Evolutionary conservation across 768 basidiomycete genomes (phyloP), one percentile per base, ranked within the genome.

Genomic region (Cystofilobasidium macerans): DNA sequence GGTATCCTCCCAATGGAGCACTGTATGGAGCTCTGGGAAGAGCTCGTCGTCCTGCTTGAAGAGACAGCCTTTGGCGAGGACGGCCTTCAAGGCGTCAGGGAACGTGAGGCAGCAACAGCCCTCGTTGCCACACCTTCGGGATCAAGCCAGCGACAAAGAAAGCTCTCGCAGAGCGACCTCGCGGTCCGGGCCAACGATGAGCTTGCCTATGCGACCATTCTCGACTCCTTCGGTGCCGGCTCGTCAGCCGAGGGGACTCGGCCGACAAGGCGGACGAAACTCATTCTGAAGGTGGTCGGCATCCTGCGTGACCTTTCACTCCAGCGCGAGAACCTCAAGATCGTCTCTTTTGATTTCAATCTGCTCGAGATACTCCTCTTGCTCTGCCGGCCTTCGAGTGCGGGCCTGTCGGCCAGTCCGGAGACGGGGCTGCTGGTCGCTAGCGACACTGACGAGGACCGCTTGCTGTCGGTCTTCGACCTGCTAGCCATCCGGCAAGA

Each of bases 261-360:
- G 30, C 4, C 51, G 28, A 54, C 51, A 8, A 26, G 51, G 51
- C 51, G 51, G 28, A 7, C 28, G 7, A 2, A 16, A 16, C 28
- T 85, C 61, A 79, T 92, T 57, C 80, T 89, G 33, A 78, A 84
- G 22, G 79, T 87, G 61, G 75, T 85, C 53, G 91, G 88, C 74
- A 84, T 97, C 72, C 79, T 97, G 61, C 87, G 90, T 54, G 95
- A 94, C 77, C 80, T 95, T 70, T 84, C 88, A n/a, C 78, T 84
- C 68, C 53, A 57, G 32, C 7, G 16, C 1, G 65, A 67, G 56
- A 67, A 67, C 32, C 36, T 8, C 12, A 2, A 5, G 4, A 20
- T 40, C 18, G 47, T 47, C 53, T 51, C 47, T n/a, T 24, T 14
- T 16, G 47, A 54, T 28, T 30, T 36, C 28, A 16, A 11, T 20